Base-by-base conservation (phyloP, 768 basidiomycete genomes). In the Omphalotus guepiniiformis region DNA sequence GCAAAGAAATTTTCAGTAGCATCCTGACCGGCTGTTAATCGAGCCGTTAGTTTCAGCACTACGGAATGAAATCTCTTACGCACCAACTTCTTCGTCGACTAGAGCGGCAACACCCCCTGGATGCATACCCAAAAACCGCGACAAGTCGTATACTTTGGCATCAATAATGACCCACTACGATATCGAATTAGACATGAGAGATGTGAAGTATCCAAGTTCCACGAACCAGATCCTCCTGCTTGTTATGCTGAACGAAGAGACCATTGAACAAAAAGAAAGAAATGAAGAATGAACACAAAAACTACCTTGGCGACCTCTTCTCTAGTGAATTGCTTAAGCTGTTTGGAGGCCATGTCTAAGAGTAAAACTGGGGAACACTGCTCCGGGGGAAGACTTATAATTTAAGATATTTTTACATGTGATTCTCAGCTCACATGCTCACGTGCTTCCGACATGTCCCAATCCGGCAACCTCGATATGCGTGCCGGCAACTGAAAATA, bases 131-230 rank as follows among this genome's bases (percentile, higher is more conserved):
- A 78, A 77, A 70, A 97, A 94, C 55, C 74, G 80, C 16, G 84
- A 79, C 16, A 94, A 65, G 65, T 93, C 83, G 63, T 83, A 93
- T 26, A 92, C 91, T 58, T 84, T 87, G 23, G 82, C 73, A 61
- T 95, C 90, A 53, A 93, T 79, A 53, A 92, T 76, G 38, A 93
- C 68, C 89, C 89, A 93, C 83, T 88, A 49, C 32, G 35, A 19
- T 6, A 6, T 37, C 5, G 35, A 5, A 6, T 37, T n/a, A 13
- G 16, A 28, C 22, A 9, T 37, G 26, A 12, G 6, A 22, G 5
- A 39, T 22, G 12, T 30, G 5, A 21, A n/a, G n/a, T n/a, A n/a
- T n/a, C n/a, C n/a, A n/a, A n/a, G n/a, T n/a, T n/a, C n/a, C n/a
- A 58, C 76, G 53, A 52, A 81, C 82, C 44, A 92, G 71, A 67